A percentile compares a stretch with the other conserved stretches of the same genome.
phyloP scores from a whole-genome alignment of 2,329 filamentous ascomycete species.

The Calycina marina region DNA sequence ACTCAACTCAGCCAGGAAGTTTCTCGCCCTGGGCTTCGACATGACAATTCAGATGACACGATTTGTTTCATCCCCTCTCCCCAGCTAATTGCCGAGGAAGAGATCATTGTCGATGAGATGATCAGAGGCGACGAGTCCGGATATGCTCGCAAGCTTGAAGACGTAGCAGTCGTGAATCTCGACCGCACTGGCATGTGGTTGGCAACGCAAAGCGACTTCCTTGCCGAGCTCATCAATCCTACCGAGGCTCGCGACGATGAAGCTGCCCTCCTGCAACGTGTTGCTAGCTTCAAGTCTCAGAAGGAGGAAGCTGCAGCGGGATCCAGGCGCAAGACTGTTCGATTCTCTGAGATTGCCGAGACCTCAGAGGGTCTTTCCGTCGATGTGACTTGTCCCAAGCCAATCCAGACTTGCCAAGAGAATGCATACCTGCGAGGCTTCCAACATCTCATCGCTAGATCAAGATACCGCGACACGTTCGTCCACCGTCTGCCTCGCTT shows the following conservation, averaged over 20 bases:
- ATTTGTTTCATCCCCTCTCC: slow-evolving; percentile 22
- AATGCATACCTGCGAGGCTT: slow-evolving; percentile 84
- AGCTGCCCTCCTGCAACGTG: slow-evolving; percentile 20
- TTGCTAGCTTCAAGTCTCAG: slow-evolving; percentile 17
- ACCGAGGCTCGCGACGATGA: slow-evolving; percentile 28
- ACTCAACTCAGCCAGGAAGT: slow-evolving; percentile 26
- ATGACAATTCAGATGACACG: slow-evolving; percentile 25
- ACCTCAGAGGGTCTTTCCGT: slow-evolving; percentile 3
- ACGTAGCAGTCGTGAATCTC: slow-evolving; percentile 56
- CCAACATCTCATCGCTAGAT: slow-evolving; percentile 54
- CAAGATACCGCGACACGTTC: slow-evolving; percentile 59
- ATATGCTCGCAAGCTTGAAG: slow-evolving; percentile 60
- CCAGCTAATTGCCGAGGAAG: slow-evolving; percentile 25
- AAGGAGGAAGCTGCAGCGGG: slow-evolving; percentile 25
- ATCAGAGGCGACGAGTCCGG: slow-evolving; percentile 58
- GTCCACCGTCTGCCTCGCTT: slow-evolving; percentile 74
- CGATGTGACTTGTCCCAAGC: slow-evolving; percentile 31
- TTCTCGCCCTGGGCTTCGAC: slow-evolving; percentile 15
- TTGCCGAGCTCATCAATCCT: slow-evolving; percentile 49
- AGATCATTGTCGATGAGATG: slow-evolving; percentile 49
- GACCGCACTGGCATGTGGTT: slow-evolving; percentile 83
- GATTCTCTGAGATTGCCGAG: slow-evolving; percentile 42
- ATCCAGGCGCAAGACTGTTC: slow-evolving; percentile 55
- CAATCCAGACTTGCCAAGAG: slow-evolving; percentile 41
- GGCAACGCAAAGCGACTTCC: slow-evolving; percentile 63